phyloP scores from a whole-genome alignment of 768 basidiomycete species.

The Pleurotus tuber-regium region DNA sequence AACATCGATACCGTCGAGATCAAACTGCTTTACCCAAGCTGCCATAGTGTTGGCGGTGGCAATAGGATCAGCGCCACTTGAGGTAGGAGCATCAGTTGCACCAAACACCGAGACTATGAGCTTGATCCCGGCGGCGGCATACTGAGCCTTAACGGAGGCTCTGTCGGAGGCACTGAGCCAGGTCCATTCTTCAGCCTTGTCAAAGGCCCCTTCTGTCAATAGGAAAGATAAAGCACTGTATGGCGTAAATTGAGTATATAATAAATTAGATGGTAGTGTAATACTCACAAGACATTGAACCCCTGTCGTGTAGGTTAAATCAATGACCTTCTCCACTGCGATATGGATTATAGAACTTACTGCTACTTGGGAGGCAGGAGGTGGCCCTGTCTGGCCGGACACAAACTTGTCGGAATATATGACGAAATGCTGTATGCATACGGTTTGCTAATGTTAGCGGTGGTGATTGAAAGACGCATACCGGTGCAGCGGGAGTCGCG shows the following conservation, averaged over 20 bases:
- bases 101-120: conserved; percentile 68
- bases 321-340: background rate
- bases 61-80: conserved; percentile 55
- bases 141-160: conserved; percentile 45
- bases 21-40: conserved; percentile 57
- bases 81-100: conserved; percentile 54
- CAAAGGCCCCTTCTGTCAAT: conserved; percentile 51
- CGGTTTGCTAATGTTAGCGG: background rate
- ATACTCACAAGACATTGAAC: conserved; percentile 55
- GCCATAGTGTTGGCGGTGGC: conserved; percentile 63
- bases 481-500: conserved; percentile 43
- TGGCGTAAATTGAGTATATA: conserved; percentile 5
- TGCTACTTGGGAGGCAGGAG: conserved; percentile 40
- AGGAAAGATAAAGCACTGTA: conserved; percentile 51
- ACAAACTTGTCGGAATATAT: conserved; percentile 41
- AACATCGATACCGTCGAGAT: conserved; percentile 70
- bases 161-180: conserved; percentile 42
- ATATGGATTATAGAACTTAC: conserved; percentile 24
- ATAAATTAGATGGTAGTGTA: conserved; percentile 4
- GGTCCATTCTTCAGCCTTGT: conserved; percentile 60
- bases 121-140: conserved; percentile 56
- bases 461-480: background rate
- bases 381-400: conserved; percentile 45
- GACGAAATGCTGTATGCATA: conserved; percentile 34
- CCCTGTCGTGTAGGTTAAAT: conserved; percentile 32